Conservation (phyloP, 345 rosid genomes). For the Gossypium ekmanianum region DNA sequence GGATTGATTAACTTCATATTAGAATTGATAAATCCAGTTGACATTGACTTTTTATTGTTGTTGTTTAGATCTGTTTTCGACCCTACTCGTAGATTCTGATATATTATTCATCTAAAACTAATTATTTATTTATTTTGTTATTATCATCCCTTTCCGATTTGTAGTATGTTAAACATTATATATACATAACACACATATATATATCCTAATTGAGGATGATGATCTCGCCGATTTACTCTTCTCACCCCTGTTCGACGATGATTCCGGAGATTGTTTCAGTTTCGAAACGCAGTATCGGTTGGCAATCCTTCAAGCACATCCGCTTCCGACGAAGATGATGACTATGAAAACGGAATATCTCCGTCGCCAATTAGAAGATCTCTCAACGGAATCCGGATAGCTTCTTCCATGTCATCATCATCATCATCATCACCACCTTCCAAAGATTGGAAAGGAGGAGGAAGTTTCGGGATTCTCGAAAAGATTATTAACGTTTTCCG, state of each 20-base stretch:
- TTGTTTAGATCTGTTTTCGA: too few relatives aligned
- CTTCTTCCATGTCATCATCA: constrained; percentile 7
- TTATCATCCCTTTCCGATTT: too few relatives aligned
- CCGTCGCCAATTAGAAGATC: constrained; percentile 44
- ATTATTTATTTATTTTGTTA: too few relatives aligned
- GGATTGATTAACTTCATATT: too few relatives aligned
- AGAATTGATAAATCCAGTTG: too few relatives aligned
- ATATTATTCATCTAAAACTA: too few relatives aligned
- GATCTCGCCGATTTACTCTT: constrained; percentile 80
- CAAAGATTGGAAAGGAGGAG: constrained; percentile 53
- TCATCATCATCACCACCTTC: constrained; percentile 21
- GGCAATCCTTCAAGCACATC: constrained; percentile 54
- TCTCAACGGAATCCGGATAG: constrained; percentile 36
- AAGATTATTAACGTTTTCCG: constrained; percentile 29
- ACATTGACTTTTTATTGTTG: too few relatives aligned
- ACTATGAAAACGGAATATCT: constrained; percentile 16
- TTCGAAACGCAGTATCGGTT: constrained; percentile 60
- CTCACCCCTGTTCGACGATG: constrained; percentile 50
- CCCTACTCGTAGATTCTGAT: too few relatives aligned
- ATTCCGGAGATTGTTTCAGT: constrained; percentile 33
- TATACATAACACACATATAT: too few relatives aligned
- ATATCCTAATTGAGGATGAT: constrained; percentile 16
- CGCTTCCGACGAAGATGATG: constrained; percentile 56
- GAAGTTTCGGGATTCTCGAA: constrained; percentile 14
- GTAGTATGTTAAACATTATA: too few relatives aligned